Percentiles rank a stretch among this genome's conserved stretches.
These are phyloP conservation scores for Diaporthe aspalathi DNA, from an alignment of 2,329 filamentous ascomycete genomes.

Conservation along the genomic window DNA sequence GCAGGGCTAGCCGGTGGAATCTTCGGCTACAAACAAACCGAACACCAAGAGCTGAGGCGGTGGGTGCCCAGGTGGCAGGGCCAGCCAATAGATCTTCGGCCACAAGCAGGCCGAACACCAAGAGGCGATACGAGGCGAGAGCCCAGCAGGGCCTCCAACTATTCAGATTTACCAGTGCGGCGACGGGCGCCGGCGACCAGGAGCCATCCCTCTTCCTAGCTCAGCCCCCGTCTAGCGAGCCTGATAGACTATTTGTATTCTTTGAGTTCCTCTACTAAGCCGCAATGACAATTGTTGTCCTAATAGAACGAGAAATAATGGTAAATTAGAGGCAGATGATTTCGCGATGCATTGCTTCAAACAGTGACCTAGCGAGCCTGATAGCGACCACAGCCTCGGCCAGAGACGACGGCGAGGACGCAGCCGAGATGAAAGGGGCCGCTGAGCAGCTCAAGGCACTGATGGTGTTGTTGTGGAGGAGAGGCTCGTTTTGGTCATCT, in stretches of 20 bases:
- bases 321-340: too few relatives aligned
- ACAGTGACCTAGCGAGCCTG: conserved; percentile 3
- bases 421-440: conserved; percentile 75
- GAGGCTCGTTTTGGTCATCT: background rate
- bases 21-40: too few relatives aligned
- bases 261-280: too few relatives aligned
- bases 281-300: too few relatives aligned
- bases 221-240: too few relatives aligned
- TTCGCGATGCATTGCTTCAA: too few relatives aligned
- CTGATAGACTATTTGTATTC: too few relatives aligned
- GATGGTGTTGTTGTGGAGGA: background rate
- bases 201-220: conserved; percentile 39
- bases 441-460: conserved; percentile 55
- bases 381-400: conserved; percentile 34
- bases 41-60: too few relatives aligned
- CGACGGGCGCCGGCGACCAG: conserved; percentile 39
- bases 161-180: conserved; percentile 42
- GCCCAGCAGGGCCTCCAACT: conserved; percentile 39
- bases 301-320: too few relatives aligned
- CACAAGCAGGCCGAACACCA: too few relatives aligned
- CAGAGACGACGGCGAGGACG: conserved; percentile 68
- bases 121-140: background rate
- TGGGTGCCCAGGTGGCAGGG: background rate
- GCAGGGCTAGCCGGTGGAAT: too few relatives aligned
- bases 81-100: too few relatives aligned